Evolutionary conservation across 257 asterid genomes (phyloP), one percentile per base, ranked within the genome.

Genomic region (Solanum sitiens): DNA sequence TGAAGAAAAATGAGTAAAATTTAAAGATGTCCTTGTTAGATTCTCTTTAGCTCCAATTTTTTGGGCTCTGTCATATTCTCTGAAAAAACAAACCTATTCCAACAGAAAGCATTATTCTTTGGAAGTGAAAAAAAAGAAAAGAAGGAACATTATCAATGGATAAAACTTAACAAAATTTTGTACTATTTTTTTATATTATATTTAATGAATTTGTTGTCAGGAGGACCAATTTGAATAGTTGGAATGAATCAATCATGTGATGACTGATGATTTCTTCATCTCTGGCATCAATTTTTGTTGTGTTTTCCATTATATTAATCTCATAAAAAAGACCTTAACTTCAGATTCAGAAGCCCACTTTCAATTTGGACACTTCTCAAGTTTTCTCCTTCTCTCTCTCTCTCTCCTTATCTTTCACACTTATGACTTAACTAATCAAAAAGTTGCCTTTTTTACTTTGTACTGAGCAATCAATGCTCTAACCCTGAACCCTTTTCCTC

Each of bases 391-490:
- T 82, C 87, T 42, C 39, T 35, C 30, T 27, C n/a, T n/a, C 37
- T 35, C 71, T 68, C 71, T 63, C 82, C 39, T 87, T 74, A 70
- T 16, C 33, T 71, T 53, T 84, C 72, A 82, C 68, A 37, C 70
- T 87, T 39, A 2, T 39, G 42, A 39, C 42, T 39, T 75, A 88
- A 72, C 80, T 80, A 86, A 89, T 90, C 85, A 88, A 87, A 86
- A 80, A 80, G 30, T 16, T 80, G 30, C 70, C 86, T 76, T 91
- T 91, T 91, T 92, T 90, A 80, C 87, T 90, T 91, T 74, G 86
- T 83, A 90, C 92, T 84, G 88, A 89, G 86, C 90, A 92, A 90
- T 92, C 87, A 90, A 92, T 90, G 91, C 90, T 87, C 90, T 87
- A 90, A 88, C 85, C 89, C 79, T 88, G 88, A 88, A 83, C 53